phyloP scores from a whole-genome alignment of 352 stramenopile species.

The Phytophthora multivora region DNA sequence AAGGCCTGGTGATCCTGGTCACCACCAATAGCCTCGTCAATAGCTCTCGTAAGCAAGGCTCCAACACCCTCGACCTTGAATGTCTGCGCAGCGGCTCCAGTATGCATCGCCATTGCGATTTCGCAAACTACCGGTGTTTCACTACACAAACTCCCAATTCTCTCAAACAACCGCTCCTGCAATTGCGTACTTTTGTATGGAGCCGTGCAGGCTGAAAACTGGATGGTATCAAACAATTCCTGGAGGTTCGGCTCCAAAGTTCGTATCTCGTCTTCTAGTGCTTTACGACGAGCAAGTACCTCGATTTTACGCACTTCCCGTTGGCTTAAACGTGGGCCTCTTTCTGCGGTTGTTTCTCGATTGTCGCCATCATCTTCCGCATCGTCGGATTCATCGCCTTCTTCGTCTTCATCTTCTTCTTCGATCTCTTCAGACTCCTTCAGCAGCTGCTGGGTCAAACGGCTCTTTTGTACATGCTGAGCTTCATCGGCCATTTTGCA shows the following conservation, averaged over 20 bases:
- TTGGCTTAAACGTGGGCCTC: slow-evolving; percentile 6
- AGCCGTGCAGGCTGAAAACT: slow-evolving; percentile 31
- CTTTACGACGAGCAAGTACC: slow-evolving; percentile 17
- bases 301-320: slow-evolving; percentile 22
- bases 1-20: slow-evolving; percentile 34
- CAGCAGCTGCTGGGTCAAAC: slow-evolving; percentile 22
- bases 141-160: slow-evolving; percentile 37
- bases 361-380: slow-evolving; percentile 24
- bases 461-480: slow-evolving; percentile 22
- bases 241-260: slow-evolving; percentile 36
- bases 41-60: slow-evolving; percentile 34
- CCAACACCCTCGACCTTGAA: slow-evolving; percentile 28
- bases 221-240: slow-evolving; percentile 36
- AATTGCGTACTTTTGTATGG: slow-evolving; percentile 42
- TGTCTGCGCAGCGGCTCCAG: neutral
- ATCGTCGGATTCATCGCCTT: slow-evolving; percentile 22
- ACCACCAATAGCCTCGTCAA: slow-evolving; percentile 48
- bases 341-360: neutral
- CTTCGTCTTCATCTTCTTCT: slow-evolving; percentile 33
- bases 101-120: slow-evolving; percentile 25
- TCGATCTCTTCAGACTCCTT: slow-evolving; percentile 30
- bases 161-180: slow-evolving; percentile 25
- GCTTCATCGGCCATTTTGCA: slow-evolving; percentile 34
- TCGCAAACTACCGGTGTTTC: slow-evolving; percentile 52
- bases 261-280: slow-evolving; percentile 22